These are phyloP conservation scores for Rhizoctonia solani DNA, from an alignment of 1,284 basidiomycete species.

Conservation along the genomic window DNA sequence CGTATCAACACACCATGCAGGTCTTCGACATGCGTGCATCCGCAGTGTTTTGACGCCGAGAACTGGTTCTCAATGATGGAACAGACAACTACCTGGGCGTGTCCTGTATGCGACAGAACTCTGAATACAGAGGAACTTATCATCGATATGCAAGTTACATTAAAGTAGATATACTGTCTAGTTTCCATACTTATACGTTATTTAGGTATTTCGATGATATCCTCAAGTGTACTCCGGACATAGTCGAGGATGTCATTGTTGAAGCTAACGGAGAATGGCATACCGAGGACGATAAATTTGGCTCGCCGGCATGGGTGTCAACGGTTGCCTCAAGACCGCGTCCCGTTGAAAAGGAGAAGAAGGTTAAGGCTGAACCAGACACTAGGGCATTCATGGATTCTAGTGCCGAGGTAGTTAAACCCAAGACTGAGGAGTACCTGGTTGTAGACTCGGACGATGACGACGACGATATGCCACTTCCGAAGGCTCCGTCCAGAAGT, in stretches of 20 bases:
- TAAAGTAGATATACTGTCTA: slow-evolving; percentile 27
- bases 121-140: slow-evolving; percentile 83
- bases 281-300: slow-evolving; percentile 83
- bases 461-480: slow-evolving; percentile 62
- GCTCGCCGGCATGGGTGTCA: slow-evolving; percentile 67
- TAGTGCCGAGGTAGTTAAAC: slow-evolving; percentile 24
- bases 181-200: slow-evolving; percentile 19
- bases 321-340: slow-evolving; percentile 42
- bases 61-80: slow-evolving; percentile 97
- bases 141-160: slow-evolving; percentile 77
- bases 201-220: slow-evolving; percentile 82
- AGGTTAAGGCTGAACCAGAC: slow-evolving; percentile 27
- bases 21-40: slow-evolving; percentile 82
- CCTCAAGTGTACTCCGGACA: slow-evolving; percentile 72
- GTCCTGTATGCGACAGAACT: slow-evolving; percentile 89
- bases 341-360: slow-evolving; percentile 55
- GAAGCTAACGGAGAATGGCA: slow-evolving; percentile 97
- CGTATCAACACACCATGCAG: slow-evolving; percentile 86
- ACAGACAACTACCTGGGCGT: slow-evolving; percentile 94
- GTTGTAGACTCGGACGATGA: slow-evolving; percentile 74
- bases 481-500: slow-evolving; percentile 47
- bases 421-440: slow-evolving; percentile 65
- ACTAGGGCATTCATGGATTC: slow-evolving; percentile 6
- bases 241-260: slow-evolving; percentile 88
- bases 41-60: slow-evolving; percentile 94